A percentile compares a stretch with the other conserved stretches of the same genome.
Evolutionary conservation across 345 rosid species (phyloP).

Genomic region (Orychophragmus violaceus): DNA sequence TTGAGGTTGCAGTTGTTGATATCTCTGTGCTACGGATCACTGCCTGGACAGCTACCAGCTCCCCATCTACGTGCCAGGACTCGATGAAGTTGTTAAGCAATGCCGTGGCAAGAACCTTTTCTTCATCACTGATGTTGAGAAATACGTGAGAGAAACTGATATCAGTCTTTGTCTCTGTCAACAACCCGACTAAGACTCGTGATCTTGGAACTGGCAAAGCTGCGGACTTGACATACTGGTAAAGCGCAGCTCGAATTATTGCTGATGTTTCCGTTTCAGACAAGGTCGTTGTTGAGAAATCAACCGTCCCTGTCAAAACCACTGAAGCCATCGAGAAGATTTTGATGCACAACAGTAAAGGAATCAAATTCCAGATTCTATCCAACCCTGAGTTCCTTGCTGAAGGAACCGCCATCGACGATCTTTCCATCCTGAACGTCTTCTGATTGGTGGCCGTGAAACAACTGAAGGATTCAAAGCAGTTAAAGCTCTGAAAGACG

Average conservation of each 20-base stretch:
- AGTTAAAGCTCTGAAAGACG: conserved; percentile 57
- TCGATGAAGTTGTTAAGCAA: no score
- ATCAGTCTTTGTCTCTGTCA: no score
- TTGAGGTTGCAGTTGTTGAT: not conserved
- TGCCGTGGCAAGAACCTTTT: conserved; percentile 4
- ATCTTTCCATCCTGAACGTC: conserved; percentile 3
- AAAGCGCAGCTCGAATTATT: not conserved
- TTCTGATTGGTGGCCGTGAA: conserved; percentile 69
- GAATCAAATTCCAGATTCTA: no score
- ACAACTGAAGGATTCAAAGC: conserved; percentile 70
- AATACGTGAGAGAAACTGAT: no score
- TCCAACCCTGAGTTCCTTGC: no score
- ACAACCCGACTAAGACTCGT: no score
- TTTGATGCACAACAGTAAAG: conserved; percentile 66
- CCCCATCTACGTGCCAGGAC: conserved; percentile 83
- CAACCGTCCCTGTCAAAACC: not conserved
- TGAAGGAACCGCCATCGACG: not conserved
- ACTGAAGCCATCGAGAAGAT: conserved; percentile 35
- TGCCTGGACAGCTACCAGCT: conserved; percentile 53
- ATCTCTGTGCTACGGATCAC: conserved; percentile 1
- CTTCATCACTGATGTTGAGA: conserved; percentile 3
- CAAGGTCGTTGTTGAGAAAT: not conserved
- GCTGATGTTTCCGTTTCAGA: not conserved
- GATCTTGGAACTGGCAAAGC: no score
- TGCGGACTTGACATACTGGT: no score